Base-by-base conservation (phyloP, 805 yeast species). In the Pichia membranifaciens region DNA sequence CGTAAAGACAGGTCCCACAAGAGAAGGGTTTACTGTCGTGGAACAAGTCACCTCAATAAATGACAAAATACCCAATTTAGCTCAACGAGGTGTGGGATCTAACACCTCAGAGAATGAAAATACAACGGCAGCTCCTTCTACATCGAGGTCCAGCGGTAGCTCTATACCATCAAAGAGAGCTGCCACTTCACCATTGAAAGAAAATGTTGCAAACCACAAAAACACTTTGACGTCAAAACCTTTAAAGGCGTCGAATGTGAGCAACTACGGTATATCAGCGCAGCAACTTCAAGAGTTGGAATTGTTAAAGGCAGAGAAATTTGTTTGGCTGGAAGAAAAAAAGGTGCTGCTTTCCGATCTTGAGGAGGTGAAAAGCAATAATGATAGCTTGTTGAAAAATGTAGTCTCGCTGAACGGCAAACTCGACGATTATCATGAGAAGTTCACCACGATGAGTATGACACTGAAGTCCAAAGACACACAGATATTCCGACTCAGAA, bases 161-260 rank as follows among this genome's bases (percentile, higher is more conserved):
- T 43, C 51, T 23, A 55, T 83, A 17, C 90, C 90, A 3, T 71
- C 84, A 3, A 84, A 84, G 56, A 70, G 93, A 51, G 74, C 76
- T 0, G 86, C 91, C 0, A 70, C 86, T 0, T 84, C 90, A 0
- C 91, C 91, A 1, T 72, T 79, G 32, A 82, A 79, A 56, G 49
- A 57, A 10, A 43, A 55, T 32, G 33, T 17, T 17, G 43, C n/a
- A 15, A 41, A 51, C 9, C 45, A 52, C 20, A 58, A 59, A 41
- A 56, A 59, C 56, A 55, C 54, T 29, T 47, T 62, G 38, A 62
- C 67, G 1, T 56, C 67, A 7, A 55, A 59, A 40, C 51, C 62
- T 3, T 47, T 63, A 34, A 56, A 54, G 17, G 59, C 60, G 4
- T 32, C 57, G 2, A 45, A 34, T 20, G 25, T 56, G 52, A 39